These are phyloP conservation scores for Dittrichia graveolens DNA, from an alignment of 129 eudicot genomes.

Conservation along the genomic window DNA sequence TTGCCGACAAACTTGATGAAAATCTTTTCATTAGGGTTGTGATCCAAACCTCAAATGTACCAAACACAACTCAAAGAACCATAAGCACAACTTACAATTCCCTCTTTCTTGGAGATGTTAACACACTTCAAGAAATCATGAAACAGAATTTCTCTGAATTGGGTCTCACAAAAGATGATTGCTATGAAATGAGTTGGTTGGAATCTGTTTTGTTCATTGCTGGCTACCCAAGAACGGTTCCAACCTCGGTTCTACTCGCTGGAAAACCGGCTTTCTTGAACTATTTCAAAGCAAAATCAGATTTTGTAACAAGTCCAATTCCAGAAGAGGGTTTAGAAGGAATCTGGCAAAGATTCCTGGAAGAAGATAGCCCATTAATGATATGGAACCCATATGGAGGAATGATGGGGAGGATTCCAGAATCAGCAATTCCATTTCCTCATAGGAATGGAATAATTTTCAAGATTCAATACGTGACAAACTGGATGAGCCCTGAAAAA, in stretches of 20 bases:
- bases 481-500: slow-evolving; percentile 47
- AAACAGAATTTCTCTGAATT: slow-evolving; percentile 60
- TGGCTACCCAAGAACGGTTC: slow-evolving; percentile 50
- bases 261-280: slow-evolving; percentile 54
- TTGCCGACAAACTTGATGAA: slow-evolving; percentile 34
- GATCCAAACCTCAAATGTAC: slow-evolving; percentile 14
- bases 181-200: slow-evolving; percentile 78
- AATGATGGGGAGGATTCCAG: slow-evolving; percentile 60
- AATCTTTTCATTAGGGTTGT: slow-evolving; percentile 44
- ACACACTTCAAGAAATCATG: slow-evolving; percentile 44
- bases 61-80: slow-evolving; percentile 45
- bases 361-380: slow-evolving; percentile 59
- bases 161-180: slow-evolving; percentile 52
- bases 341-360: slow-evolving; percentile 55
- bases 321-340: slow-evolving; percentile 65
- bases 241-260: slow-evolving; percentile 51
- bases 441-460: slow-evolving; percentile 66
- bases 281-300: slow-evolving; percentile 77
- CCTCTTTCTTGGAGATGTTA: slow-evolving; percentile 56
- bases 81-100: slow-evolving; percentile 52
- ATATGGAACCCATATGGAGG: slow-evolving; percentile 82
- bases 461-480: slow-evolving; percentile 56
- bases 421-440: slow-evolving; percentile 73
- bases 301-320: slow-evolving; percentile 58
- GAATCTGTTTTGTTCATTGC: slow-evolving; percentile 68